Evolutionary conservation across 306 rosid genomes (phyloP), one percentile per base, ranked within the genome.

Genomic region (Ormosia semicastrata): DNA sequence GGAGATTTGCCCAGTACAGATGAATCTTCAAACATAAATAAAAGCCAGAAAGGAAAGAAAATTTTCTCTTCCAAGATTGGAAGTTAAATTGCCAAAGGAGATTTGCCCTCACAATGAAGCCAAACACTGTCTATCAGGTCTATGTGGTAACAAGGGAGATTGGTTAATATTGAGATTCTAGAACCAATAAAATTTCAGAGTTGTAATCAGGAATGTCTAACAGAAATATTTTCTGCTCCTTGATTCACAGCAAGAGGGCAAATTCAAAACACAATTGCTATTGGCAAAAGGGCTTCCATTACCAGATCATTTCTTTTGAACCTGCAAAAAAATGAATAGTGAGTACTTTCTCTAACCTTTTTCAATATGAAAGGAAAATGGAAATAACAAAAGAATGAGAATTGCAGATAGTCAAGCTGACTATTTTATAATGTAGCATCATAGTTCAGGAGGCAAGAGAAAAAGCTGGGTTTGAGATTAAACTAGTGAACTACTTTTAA

Each of bases 1-100:
- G 97, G 92, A 93, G 96, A 89, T 92, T 88, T 90, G 90, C 91
- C 90, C 94, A 59, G 56, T 47, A 63, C 80, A 80, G 80, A 86
- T 60, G 72, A 89, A 52, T 66, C 87, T 80, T 81, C 77, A 88
- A 71, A 64, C 54, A 44, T 29, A 56, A 69, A 33, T 34, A 58
- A 57, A 46, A 9, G 57, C 56, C 13, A n/a, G 40, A 73, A 52
- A 70, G 66, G 50, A 73, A 68, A 65, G 60, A 17, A 77, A 80
- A 18, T 66, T 77, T 54, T 57, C 68, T 60, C 84, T 73, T 83
- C n/a, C 77, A 46, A 43, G 70, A 79, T 74, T 57, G 75, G 47
- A 72, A 81, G 70, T 70, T 70, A 82, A 76, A 50, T 62, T 86
- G 90, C 94, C 95, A 89, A 93, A 89, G 95, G 90, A 89, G 91